Conservation (phyloP, 805 yeast genomes). For the Hemisphaericaspora nanyangensis region DNA sequence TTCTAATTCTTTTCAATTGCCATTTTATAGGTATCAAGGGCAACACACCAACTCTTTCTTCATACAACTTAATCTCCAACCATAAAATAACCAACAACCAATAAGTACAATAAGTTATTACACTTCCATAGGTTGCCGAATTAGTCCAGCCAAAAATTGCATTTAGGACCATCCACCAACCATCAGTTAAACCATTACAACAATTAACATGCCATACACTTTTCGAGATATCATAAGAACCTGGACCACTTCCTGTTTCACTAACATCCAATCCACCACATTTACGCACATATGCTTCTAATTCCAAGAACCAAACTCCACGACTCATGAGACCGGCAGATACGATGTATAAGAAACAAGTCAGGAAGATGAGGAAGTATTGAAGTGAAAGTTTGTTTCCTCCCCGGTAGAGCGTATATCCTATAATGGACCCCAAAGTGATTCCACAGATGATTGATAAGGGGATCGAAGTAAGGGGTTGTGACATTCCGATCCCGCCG, state of each 20-base stretch:
- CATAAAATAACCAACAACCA: conserved; percentile 56
- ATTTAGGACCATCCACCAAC: conserved; percentile 86
- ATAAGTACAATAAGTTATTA: conserved; percentile 63
- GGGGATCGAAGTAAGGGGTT: conserved; percentile 53
- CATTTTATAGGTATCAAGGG: conserved; percentile 59
- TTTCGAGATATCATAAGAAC: conserved; percentile 74
- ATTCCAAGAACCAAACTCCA: conserved; percentile 88
- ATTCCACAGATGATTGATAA: conserved; percentile 60
- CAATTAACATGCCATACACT: conserved; percentile 95
- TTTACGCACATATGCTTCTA: conserved; percentile 66
- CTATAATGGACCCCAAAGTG: conserved; percentile 57
- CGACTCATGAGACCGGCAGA: conserved; percentile 84
- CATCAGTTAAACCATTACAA: conserved; percentile 90
- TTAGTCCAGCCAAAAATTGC: conserved; percentile 94
- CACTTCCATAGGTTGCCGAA: conserved; percentile 88
- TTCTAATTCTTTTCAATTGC: conserved; percentile 54
- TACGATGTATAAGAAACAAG: conserved; percentile 77
- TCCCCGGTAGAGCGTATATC: conserved; percentile 66
- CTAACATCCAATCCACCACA: conserved; percentile 83
- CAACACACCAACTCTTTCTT: conserved; percentile 55
- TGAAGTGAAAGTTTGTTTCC: conserved; percentile 76
- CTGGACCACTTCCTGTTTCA: conserved; percentile 91
- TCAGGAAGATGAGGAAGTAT: conserved; percentile 67
- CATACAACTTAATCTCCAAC: conserved; percentile 40
- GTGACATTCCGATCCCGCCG: conserved; percentile 77